Evolutionary conservation across 371 early-diverging fungal species (phyloP).

Genomic region (Actinomucor elegans): DNA sequence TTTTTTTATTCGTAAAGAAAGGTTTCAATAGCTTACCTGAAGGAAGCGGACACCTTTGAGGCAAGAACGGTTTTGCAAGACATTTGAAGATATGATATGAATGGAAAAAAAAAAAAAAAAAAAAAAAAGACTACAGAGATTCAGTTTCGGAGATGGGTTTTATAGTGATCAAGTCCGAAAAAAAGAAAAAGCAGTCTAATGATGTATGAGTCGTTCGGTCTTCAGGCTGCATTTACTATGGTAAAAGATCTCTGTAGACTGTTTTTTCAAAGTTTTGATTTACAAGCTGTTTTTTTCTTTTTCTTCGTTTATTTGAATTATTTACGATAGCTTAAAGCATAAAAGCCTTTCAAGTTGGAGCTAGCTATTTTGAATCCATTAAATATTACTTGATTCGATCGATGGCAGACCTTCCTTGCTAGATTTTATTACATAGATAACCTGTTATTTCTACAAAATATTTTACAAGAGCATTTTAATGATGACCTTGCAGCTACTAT

Average conservation of each 20-base stretch:
- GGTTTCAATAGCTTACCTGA: constrained; percentile 61
- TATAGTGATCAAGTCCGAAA: background rate
- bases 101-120: constrained; percentile 1
- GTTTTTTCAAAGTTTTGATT: too few relatives aligned
- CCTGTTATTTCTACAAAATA: too few relatives aligned
- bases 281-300: too few relatives aligned
- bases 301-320: too few relatives aligned
- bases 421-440: too few relatives aligned
- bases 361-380: too few relatives aligned
- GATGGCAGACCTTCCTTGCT: too few relatives aligned
- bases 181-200: constrained; percentile 16
- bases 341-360: too few relatives aligned
- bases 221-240: background rate
- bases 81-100: constrained; percentile 5
- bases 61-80: constrained; percentile 66
- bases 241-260: background rate
- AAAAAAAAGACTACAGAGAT: constrained; percentile 4
- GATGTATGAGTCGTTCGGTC: background rate
- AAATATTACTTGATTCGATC: too few relatives aligned
- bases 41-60: constrained; percentile 59
- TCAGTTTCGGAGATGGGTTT: background rate
- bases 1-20: background rate
- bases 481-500: too few relatives aligned
- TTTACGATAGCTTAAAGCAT: too few relatives aligned
- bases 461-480: too few relatives aligned